Conservation (phyloP, 2,329 filamentous ascomycete species). For the Colletotrichum cordylinicola region DNA sequence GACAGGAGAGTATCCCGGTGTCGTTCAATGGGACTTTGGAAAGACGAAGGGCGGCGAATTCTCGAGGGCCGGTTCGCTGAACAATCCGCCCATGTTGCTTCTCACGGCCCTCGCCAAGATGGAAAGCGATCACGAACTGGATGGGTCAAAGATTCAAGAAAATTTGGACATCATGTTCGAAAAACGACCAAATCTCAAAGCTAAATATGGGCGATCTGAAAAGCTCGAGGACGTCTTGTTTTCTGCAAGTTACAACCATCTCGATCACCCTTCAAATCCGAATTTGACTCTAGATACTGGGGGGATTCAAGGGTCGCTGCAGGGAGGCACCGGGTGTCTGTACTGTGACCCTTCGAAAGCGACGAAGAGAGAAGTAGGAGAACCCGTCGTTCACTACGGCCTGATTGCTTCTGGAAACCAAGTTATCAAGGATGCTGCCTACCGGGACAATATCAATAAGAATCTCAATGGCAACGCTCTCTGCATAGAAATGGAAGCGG, state of each 20-base stretch:
- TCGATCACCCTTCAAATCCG: not conserved
- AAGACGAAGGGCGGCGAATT: not conserved
- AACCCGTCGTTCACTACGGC: constrained; percentile 24
- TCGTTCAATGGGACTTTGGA: constrained; percentile 22
- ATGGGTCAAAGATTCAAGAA: constrained; percentile 3
- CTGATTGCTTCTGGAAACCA: constrained; percentile 36
- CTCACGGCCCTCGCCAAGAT: not conserved
- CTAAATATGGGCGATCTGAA: not conserved
- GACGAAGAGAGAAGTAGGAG: not conserved
- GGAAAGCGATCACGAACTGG: not conserved
- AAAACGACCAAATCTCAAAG: not conserved
- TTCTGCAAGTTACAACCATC: constrained; percentile 4
- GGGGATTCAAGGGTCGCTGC: not conserved
- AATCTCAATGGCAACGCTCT: constrained; percentile 23
- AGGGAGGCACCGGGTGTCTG: not conserved
- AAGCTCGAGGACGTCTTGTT: constrained; percentile 17
- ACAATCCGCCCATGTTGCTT: not conserved
- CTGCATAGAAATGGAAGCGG: constrained; percentile 36
- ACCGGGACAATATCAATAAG: constrained; percentile 33
- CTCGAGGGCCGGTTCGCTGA: not conserved
- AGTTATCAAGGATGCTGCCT: constrained; percentile 37
- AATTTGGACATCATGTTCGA: constrained; percentile 8
- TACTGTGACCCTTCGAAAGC: not conserved
- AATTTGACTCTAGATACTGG: accelerated
- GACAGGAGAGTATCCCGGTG: not conserved